Evolutionary conservation across 257 asterid species (phyloP), one percentile per base, ranked within the genome.

Genomic region (Forsythia viridissima): DNA sequence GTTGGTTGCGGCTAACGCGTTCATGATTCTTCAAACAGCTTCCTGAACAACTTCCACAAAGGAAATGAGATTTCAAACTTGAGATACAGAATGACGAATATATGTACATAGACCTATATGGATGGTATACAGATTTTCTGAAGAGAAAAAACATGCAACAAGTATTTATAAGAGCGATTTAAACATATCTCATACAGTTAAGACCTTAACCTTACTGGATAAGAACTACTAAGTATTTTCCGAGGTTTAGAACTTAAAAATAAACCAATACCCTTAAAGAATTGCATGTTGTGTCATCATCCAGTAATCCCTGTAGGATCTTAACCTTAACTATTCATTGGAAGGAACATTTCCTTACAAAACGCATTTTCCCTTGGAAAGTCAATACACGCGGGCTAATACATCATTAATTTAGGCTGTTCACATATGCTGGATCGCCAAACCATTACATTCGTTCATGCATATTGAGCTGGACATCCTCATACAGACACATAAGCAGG

Each of bases 1-100:
- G 90, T 90, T 95, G 24, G 99, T 95, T 72, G 99, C 99, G 3
- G 88, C 97, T 77, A 95, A 87, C 8, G 99, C 99, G 71, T 95
- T 95, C 99, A 95, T 95, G 87, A 10, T 87, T 80, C 74, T 51
- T 71, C 59, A 30, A 37, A 40, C 21, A 20, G 44, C 20, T 21
- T 18, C 77, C 74, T 44, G 18, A 77, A 44, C 40, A 77, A 39
- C 68, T 72, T 21, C 55, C 39, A 70, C 37, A 8, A 63, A 59
- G 48, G 67, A 15, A 55, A 70, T 36, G 9, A 8, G 72, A 43
- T 63, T 63, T 24, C 38, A 68, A 81, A 63, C 18, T 69, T 69
- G 2, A 30, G 2, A 30, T 30, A 30, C 42, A 37, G 52, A 66
- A n/a, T 6, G 66, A 57, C 2, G 15, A 44, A 46, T 46, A 11